Conservation (phyloP, 768 basidiomycete species). For the Strobilomyces confusus region DNA sequence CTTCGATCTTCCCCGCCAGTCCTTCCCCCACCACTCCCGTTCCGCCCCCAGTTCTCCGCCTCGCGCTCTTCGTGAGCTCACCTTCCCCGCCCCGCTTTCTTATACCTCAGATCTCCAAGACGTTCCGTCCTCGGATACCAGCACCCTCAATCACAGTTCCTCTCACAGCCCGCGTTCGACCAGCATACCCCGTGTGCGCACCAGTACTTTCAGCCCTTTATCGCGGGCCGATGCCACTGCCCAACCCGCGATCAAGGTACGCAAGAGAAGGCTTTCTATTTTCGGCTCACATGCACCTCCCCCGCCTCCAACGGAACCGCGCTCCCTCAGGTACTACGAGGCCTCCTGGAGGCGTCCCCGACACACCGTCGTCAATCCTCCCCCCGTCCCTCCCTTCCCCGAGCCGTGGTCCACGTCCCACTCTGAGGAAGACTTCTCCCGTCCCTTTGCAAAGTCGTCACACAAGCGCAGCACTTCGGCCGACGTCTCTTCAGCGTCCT, state of each 20-base stretch:
- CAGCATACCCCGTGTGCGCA: conserved; percentile 3
- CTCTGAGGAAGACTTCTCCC: conserved; percentile 40
- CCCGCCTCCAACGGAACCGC: conserved; percentile 46
- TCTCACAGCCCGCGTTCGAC: conserved; percentile 3
- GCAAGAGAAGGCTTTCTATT: conserved; percentile 32
- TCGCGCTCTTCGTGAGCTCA: conserved; percentile 50
- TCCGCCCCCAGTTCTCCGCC: conserved; percentile 20
- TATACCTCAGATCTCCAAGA: conserved; percentile 31
- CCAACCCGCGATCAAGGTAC: conserved; percentile 14
- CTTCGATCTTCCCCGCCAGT: too few relatives aligned
- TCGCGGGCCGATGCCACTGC: conserved; percentile 14
- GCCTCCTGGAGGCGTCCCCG: conserved; percentile 44
- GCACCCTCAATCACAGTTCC: neutral
- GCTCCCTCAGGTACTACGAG: conserved; percentile 43
- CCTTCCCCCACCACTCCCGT: neutral
- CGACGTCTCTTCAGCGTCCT: conserved; percentile 45
- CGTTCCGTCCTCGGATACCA: conserved; percentile 5
- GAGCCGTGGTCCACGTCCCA: conserved; percentile 24
- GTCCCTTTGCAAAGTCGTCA: conserved; percentile 32
- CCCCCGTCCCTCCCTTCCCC: conserved; percentile 18
- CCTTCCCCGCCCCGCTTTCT: conserved; percentile 73
- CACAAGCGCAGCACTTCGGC: conserved; percentile 41
- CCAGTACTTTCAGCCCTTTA: conserved; percentile 19
- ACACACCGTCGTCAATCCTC: neutral
- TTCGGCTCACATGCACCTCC: conserved; percentile 38